Conservation (phyloP, 306 rosid species). For the Pyrus bretschneideri region DNA sequence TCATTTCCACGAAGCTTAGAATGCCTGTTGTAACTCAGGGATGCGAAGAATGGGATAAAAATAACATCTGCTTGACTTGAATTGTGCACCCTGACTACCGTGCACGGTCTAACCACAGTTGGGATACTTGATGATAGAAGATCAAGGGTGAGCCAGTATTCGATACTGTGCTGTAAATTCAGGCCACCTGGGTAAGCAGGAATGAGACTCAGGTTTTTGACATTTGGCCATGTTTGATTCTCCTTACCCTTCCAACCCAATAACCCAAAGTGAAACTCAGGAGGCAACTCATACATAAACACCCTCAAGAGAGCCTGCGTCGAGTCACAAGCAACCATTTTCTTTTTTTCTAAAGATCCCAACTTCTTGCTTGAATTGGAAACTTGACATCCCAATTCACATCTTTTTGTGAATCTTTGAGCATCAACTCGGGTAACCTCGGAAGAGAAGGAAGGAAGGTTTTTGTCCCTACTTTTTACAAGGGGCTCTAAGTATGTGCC, state of each 20-base stretch:
- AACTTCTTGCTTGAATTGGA: conserved; percentile 25
- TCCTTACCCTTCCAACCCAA: conserved; percentile 78
- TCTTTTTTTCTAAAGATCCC: conserved; percentile 21
- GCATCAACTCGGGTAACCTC: conserved; percentile 17
- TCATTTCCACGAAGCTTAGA: conserved; percentile 57
- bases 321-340: conserved; percentile 29
- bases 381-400: conserved; percentile 28
- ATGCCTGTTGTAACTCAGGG: conserved; percentile 82
- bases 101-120: conserved; percentile 35
- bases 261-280: conserved; percentile 82
- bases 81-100: conserved; percentile 62
- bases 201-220: conserved; percentile 33
- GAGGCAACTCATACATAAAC: conserved; percentile 88
- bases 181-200: conserved; percentile 87
- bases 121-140: conserved; percentile 50
- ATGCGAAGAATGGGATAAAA: conserved; percentile 89
- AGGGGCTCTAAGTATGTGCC: conserved; percentile 52
- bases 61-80: conserved; percentile 80
- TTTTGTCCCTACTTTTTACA: conserved; percentile 29
- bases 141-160: conserved; percentile 95
- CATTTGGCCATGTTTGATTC: conserved; percentile 73
- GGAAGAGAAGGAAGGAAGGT: conserved; percentile 20
- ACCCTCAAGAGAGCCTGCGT: conserved; percentile 52
- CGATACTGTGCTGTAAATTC: conserved; percentile 86
- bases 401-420: conserved; percentile 6